Evolutionary conservation across 148 eudicot species (phyloP).

Genomic region (Linanthus parryae): DNA sequence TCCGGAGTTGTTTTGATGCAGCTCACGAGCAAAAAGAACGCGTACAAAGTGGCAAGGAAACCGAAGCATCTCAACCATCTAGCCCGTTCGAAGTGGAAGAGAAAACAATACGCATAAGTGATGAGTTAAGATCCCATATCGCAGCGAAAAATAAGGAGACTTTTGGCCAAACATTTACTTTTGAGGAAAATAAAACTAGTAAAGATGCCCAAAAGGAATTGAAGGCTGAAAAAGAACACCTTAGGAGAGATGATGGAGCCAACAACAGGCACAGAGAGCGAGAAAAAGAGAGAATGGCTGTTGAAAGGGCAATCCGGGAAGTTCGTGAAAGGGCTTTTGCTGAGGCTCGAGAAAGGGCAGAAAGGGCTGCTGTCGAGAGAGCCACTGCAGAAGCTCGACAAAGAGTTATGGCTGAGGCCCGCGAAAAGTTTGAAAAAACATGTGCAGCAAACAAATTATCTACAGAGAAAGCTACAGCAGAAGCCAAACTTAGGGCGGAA

Average conservation of each 20-base stretch:
- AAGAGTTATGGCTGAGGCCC: constrained; percentile 48
- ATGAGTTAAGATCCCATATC: constrained; percentile 21
- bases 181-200: constrained; percentile 22
- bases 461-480: constrained; percentile 54
- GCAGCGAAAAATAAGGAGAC: constrained; percentile 17
- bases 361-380: constrained; percentile 78
- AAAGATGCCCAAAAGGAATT: constrained; percentile 19
- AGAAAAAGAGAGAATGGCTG: constrained; percentile 66
- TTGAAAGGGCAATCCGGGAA: constrained; percentile 89
- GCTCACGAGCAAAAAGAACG: constrained; percentile 37
- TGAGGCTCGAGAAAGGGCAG: constrained; percentile 82
- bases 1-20: constrained; percentile 24
- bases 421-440: constrained; percentile 54
- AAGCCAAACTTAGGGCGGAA: constrained; percentile 78
- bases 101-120: constrained; percentile 20
- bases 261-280: constrained; percentile 52
- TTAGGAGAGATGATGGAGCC: constrained; percentile 33
- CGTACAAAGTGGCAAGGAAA: constrained; percentile 35
- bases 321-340: constrained; percentile 94
- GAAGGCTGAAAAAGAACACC: constrained; percentile 24
- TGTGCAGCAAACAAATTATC: constrained; percentile 32
- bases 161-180: constrained; percentile 13
- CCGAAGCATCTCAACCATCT: constrained; percentile 18
- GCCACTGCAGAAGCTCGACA: constrained; percentile 61
- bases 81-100: constrained; percentile 28